Evolutionary conservation across 2,329 filamentous ascomycete species (phyloP).

Genomic region (Ophiostoma ulmi): DNA sequence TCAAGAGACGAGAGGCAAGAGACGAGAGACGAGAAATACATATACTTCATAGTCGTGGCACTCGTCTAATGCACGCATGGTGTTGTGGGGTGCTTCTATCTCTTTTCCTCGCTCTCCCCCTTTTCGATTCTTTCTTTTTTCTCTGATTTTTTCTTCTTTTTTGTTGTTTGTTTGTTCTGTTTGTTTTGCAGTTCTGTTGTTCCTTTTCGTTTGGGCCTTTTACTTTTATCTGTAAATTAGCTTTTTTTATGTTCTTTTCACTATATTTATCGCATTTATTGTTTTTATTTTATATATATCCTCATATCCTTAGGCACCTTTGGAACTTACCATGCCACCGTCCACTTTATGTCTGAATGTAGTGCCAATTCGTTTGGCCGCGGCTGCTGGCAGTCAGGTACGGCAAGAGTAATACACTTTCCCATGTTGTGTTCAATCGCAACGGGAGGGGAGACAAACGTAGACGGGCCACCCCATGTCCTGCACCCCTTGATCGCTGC

Average conservation of each 20-base stretch:
- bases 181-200: background rate
- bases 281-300: background rate
- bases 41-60: slow-evolving; percentile 17
- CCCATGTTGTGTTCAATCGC: background rate
- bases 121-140: slow-evolving; percentile 6
- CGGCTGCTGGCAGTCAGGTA: background rate
- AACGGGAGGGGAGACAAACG: slow-evolving; percentile 2
- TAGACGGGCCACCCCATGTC: slow-evolving; percentile 5
- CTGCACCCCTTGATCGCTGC: background rate
- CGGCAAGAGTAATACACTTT: background rate
- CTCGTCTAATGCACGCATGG: slow-evolving; percentile 3
- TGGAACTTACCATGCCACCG: background rate
- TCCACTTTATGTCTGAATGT: background rate
- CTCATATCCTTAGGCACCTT: background rate
- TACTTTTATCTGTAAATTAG: background rate
- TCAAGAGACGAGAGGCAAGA: too few species aligned
- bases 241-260: background rate
- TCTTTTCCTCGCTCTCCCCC: background rate
- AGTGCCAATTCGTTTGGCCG: background rate
- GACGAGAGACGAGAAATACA: background rate
- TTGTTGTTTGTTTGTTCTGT: background rate
- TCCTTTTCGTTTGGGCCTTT: background rate
- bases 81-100: background rate
- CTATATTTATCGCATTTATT: slow-evolving; percentile 3
- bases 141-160: background rate